Evolutionary conservation across 176 grass and related monocot species (phyloP), one percentile per base, ranked within the genome.

Genomic region (Puya raimondii): DNA sequence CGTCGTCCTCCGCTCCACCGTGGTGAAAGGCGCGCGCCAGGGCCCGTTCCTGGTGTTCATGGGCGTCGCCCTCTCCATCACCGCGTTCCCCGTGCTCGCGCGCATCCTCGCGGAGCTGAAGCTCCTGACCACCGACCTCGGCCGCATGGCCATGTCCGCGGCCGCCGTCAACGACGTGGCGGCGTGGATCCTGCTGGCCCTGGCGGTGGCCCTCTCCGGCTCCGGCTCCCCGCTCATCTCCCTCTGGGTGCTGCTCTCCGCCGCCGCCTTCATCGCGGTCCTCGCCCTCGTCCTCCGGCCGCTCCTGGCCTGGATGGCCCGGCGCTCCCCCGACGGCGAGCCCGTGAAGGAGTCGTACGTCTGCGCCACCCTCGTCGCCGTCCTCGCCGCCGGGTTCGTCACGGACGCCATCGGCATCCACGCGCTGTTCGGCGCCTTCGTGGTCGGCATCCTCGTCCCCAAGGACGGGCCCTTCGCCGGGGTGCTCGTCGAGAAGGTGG

Each of bases 71-170:
- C 74, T 87, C 66, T 86, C 84, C 53, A 84, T 87, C 84, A 91
- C 84, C 29, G 87, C 87, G 2, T 85, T 89, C 75, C 87, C 87
- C 0, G 87, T 85, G 20, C 82, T 85, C 51, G 87, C 87, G 0
- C 84, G 83, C 29, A 91, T 91, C 54, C 84, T 86, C 8, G 80
- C 88, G 1, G 88, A 91, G 70, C 80, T 91, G 17, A 91, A 91
- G 84, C 88, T 91, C 9, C 84, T 91, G 4, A 91, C 88, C 61
- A 91, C 88, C 49, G 84, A 91, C 59, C 48, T 86, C 12, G 88
- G 88, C 12, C 88, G 88, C 48, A 91, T 91, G 88, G 84, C 88
- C 84, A 91, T 86, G 88, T 91, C 88, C 0, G 88, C 88, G 1
- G 80, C 84, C 0, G 84, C 83, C 1, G 70, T 91, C 29, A 81